These are phyloP conservation scores for Pleurotus sapidus DNA, from an alignment of 768 basidiomycete species.

Conservation along the genomic window DNA sequence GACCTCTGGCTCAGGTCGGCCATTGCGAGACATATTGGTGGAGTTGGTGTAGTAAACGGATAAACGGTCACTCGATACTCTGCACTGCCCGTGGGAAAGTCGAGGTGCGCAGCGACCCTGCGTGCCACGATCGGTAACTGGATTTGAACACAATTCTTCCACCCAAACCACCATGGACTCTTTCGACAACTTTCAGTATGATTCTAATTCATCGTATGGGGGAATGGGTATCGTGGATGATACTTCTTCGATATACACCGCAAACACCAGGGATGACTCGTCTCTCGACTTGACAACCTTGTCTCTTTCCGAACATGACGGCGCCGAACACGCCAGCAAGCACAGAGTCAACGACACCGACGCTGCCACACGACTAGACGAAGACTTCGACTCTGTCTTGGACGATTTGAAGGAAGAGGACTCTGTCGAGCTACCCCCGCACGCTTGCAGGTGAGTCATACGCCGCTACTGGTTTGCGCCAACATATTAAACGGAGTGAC, in stretches of 20 bases:
- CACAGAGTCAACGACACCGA: conserved; percentile 18
- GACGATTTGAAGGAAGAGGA: conserved; percentile 87
- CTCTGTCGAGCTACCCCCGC: conserved; percentile 78
- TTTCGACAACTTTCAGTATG: conserved; percentile 85
- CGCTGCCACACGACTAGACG: conserved; percentile 47
- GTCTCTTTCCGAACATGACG: conserved; percentile 63
- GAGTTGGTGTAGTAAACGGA: too few species aligned
- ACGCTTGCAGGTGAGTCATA: conserved; percentile 86
- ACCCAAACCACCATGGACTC: conserved; percentile 57
- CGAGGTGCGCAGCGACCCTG: not conserved
- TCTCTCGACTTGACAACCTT: conserved; percentile 67
- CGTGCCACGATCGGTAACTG: conserved; percentile 3
- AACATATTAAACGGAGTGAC: conserved; percentile 10
- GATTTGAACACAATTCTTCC: not conserved
- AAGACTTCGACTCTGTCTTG: conserved; percentile 87
- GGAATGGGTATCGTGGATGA: conserved; percentile 71
- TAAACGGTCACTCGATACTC: too few species aligned
- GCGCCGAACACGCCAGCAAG: conserved; percentile 31
- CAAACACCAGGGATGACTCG: conserved; percentile 60
- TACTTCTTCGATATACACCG: conserved; percentile 78
- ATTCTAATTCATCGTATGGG: conserved; percentile 80
- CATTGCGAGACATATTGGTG: conserved; percentile 39
- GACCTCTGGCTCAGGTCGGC: conserved; percentile 61
- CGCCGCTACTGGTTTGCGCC: conserved; percentile 8
- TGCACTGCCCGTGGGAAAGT: too few species aligned